phyloP scores from a whole-genome alignment of 1,139 yeast species.

The Kazachstania sp. region DNA sequence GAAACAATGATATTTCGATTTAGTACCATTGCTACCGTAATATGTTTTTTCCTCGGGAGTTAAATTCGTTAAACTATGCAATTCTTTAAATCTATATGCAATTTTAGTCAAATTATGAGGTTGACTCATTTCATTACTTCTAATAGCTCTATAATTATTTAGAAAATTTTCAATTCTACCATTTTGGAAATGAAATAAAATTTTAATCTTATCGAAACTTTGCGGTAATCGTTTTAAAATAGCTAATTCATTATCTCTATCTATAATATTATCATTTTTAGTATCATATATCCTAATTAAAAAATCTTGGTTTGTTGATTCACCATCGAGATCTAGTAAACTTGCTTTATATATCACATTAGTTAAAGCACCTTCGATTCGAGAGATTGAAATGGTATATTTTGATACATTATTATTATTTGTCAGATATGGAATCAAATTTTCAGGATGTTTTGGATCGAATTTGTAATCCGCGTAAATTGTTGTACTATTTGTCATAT shows the following conservation, averaged over 20 bases:
- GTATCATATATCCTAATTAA: constrained; percentile 81
- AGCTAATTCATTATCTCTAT: constrained; percentile 64
- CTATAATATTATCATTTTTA: constrained; percentile 73
- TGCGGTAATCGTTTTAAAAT: constrained; percentile 59
- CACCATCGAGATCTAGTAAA: constrained; percentile 5
- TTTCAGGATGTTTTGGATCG: constrained; percentile 10
- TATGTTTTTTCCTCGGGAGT: constrained; percentile 27
- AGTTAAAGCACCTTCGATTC: constrained; percentile 71
- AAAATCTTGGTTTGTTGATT: constrained; percentile 28
- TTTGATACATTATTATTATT: constrained; percentile 14
- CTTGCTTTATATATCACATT: constrained; percentile 52
- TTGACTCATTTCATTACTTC: constrained; percentile 59
- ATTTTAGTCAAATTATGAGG: constrained; percentile 61
- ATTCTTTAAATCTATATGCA: constrained; percentile 89
- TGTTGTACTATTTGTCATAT: constrained; percentile 1
- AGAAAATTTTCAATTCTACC: constrained; percentile 90
- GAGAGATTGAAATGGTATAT: constrained; percentile 3
- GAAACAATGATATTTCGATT: constrained; percentile 32
- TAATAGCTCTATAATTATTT: constrained; percentile 48
- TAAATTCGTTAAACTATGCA: constrained; percentile 57
- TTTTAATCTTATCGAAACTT: constrained; percentile 50
- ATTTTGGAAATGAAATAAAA: constrained; percentile 75
- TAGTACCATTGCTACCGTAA: constrained; percentile 30
- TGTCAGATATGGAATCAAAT: constrained; percentile 50
- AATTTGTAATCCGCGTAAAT: constrained; percentile 4